Evolutionary conservation across 306 rosid species (phyloP).

Genomic region (Fragaria vesca): DNA sequence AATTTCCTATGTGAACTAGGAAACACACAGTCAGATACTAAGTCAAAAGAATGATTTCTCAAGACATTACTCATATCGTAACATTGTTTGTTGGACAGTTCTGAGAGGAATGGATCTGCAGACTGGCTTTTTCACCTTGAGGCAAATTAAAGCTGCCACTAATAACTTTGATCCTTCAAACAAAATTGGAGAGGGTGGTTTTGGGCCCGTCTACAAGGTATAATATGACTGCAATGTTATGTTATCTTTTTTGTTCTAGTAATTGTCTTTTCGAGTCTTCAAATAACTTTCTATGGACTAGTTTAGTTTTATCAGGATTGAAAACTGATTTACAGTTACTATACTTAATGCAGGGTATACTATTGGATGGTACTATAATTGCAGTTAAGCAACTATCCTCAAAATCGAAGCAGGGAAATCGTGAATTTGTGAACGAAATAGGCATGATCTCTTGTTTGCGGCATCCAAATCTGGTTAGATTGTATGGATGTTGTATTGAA

Average conservation of each 20-base stretch:
- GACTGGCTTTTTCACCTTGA: constrained; percentile 15
- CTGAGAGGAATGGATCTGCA: constrained; percentile 11
- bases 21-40: background rate
- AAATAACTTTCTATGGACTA: background rate
- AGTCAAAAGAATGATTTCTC: background rate
- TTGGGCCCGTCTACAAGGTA: constrained; percentile 74
- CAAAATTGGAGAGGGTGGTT: constrained; percentile 72
- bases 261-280: background rate
- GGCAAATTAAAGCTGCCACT: constrained; percentile 45
- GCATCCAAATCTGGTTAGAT: constrained; percentile 25
- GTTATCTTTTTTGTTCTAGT: background rate
- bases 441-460: constrained; percentile 55
- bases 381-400: constrained; percentile 67
- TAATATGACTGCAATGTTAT: background rate
- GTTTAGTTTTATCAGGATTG: background rate
- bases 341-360: constrained; percentile 36
- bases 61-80: background rate
- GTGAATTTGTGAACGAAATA: constrained; percentile 61
- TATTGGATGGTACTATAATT: constrained; percentile 51
- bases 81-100: background rate
- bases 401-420: constrained; percentile 55
- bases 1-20: background rate
- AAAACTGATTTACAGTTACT: background rate
- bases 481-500: constrained; percentile 32
- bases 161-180: constrained; percentile 47